Conservation (phyloP, 2,329 filamentous ascomycete species). For the Balansia obtecta region DNA sequence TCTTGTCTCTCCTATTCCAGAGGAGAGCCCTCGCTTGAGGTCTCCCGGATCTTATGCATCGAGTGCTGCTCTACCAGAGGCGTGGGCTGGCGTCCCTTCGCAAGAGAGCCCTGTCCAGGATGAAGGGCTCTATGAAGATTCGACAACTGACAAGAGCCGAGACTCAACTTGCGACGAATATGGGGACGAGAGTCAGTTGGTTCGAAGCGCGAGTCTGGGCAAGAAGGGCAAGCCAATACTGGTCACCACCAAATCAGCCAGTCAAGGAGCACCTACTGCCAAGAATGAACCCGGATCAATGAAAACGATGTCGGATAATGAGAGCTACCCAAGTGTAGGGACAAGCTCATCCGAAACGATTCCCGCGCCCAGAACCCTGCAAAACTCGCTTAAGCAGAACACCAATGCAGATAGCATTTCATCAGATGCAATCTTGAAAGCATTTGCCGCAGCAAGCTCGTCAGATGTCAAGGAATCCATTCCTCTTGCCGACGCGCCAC, state of each 20-base stretch:
- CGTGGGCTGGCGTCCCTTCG: slow-evolving; percentile 42
- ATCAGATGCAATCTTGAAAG: slow-evolving; percentile 35
- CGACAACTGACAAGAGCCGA: slow-evolving; percentile 30
- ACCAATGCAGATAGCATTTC: slow-evolving; percentile 18
- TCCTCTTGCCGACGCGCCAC: slow-evolving; percentile 17
- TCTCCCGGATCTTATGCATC: slow-evolving; percentile 58
- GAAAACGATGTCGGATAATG: slow-evolving; percentile 31
- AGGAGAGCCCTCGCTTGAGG: slow-evolving; percentile 48
- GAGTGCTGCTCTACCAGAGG: slow-evolving; percentile 58
- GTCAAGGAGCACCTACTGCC: slow-evolving; percentile 5
- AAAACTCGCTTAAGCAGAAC: slow-evolving; percentile 8
- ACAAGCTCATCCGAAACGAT: slow-evolving; percentile 33
- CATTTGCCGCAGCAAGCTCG: slow-evolving; percentile 36
- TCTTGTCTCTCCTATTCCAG: slow-evolving; percentile 63
- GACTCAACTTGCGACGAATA: slow-evolving; percentile 32
- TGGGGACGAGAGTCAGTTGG: slow-evolving; percentile 43
- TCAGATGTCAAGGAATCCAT: slow-evolving; percentile 25
- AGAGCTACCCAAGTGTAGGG: slow-evolving; percentile 33
- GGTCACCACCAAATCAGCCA: slow-evolving; percentile 26
- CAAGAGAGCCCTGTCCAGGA: slow-evolving; percentile 32
- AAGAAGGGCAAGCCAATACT: slow-evolving; percentile 46
- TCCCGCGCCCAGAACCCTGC: slow-evolving; percentile 14
- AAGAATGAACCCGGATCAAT: slow-evolving; percentile 24
- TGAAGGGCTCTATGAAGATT: slow-evolving; percentile 40
- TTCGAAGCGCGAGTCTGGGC: slow-evolving; percentile 49